phyloP scores from a whole-genome alignment of 2,329 filamentous ascomycete genomes.

The Dothiorella sarmentorum region DNA sequence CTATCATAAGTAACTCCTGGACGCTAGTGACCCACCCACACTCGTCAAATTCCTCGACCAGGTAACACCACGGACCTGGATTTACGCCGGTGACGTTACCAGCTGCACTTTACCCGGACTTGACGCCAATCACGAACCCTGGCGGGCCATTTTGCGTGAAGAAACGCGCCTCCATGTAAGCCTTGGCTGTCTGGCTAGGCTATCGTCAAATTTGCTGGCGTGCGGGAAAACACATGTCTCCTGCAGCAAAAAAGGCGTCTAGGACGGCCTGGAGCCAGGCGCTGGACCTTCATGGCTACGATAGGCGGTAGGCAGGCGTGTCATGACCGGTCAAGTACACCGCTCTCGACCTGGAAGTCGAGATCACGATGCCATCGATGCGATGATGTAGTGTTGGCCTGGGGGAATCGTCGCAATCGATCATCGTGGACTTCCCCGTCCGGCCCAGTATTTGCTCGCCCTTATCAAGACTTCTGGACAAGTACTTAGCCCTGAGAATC shows the following conservation, averaged over 20 bases:
- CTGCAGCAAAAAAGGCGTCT: background rate
- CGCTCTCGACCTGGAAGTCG: background rate
- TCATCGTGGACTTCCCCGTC: background rate
- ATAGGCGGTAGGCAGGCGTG: background rate
- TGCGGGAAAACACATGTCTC: background rate
- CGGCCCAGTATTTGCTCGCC: slow-evolving; percentile 1
- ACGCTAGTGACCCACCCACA: background rate
- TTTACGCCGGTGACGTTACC: background rate
- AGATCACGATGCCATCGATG: slow-evolving; percentile 7
- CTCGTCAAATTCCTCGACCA: background rate
- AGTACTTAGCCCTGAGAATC: no score
- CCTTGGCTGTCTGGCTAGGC: background rate
- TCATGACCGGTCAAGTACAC: background rate
- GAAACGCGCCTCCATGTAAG: background rate
- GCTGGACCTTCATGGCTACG: background rate
- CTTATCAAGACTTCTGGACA: no score
- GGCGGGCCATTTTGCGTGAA: background rate
- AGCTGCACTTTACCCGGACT: background rate
- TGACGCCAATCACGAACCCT: background rate
- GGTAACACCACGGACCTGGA: background rate
- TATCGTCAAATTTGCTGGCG: background rate
- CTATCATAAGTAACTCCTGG: background rate
- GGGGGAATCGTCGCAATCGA: background rate
- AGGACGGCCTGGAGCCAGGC: background rate
- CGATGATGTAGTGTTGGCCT: slow-evolving; percentile 3